Evolutionary conservation across 1,139 yeast species (phyloP).

Genomic region (Zygotorulaspora mrakii): DNA sequence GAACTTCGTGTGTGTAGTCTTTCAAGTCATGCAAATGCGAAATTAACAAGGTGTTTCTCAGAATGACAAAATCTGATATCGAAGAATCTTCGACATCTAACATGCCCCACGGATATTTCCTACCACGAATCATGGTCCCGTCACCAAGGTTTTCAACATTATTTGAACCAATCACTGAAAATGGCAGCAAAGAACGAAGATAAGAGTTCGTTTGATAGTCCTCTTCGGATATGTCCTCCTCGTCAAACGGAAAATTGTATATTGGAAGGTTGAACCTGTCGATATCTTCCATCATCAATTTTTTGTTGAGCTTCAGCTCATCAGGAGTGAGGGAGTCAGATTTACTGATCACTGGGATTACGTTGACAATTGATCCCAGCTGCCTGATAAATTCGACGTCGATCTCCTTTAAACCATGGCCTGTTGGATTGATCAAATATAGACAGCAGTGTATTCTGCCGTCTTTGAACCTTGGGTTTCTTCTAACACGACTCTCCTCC

Average conservation of each 20-base stretch:
- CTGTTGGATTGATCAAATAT: slow-evolving; percentile 69
- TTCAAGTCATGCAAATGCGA: slow-evolving; percentile 92
- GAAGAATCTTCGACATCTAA: slow-evolving; percentile 84
- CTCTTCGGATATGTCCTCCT: slow-evolving; percentile 63
- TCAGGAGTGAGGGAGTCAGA: slow-evolving; percentile 80
- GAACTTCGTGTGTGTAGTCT: slow-evolving; percentile 86
- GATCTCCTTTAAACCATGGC: slow-evolving; percentile 72
- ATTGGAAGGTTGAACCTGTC: slow-evolving; percentile 74
- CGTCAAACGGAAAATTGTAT: slow-evolving; percentile 71
- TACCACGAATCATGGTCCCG: slow-evolving; percentile 66
- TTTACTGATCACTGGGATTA: slow-evolving; percentile 82
- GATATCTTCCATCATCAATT: slow-evolving; percentile 63
- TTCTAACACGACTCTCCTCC: slow-evolving; percentile 85
- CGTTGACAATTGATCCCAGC: slow-evolving; percentile 75
- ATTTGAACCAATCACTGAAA: slow-evolving; percentile 80
- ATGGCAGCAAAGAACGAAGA: slow-evolving; percentile 74
- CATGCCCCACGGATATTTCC: slow-evolving; percentile 93
- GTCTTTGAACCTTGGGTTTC: slow-evolving; percentile 79
- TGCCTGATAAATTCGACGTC: slow-evolving; percentile 76
- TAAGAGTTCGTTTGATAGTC: slow-evolving; percentile 77
- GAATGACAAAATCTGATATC: slow-evolving; percentile 76
- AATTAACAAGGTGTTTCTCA: slow-evolving; percentile 79
- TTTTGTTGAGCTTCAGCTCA: slow-evolving; percentile 70
- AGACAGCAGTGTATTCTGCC: slow-evolving; percentile 72
- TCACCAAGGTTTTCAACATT: slow-evolving; percentile 52